Conservation (phyloP, 1,139 yeast species). For the Suhomyces chickasaworum region DNA sequence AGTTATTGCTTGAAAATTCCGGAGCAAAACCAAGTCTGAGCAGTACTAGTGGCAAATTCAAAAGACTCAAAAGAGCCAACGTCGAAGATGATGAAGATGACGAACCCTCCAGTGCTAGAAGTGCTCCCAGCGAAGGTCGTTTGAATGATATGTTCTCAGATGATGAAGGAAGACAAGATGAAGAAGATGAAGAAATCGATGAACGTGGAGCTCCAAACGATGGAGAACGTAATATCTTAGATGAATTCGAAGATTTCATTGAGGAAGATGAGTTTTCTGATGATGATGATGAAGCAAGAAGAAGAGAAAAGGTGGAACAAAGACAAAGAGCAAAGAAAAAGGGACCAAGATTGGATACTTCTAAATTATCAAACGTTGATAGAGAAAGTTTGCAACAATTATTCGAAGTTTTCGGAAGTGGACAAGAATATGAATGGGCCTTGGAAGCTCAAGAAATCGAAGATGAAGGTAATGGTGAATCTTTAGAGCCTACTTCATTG, state of each 20-base stretch:
- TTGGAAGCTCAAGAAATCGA: constrained; percentile 83
- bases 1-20: constrained; percentile 84
- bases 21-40: constrained; percentile 55
- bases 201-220: constrained; percentile 36
- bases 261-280: constrained; percentile 97
- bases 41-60: constrained; percentile 53
- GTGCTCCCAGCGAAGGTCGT: constrained; percentile 14
- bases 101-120: constrained; percentile 28
- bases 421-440: constrained; percentile 98
- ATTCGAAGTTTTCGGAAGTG: constrained; percentile 95
- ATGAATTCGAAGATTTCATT: constrained; percentile 94
- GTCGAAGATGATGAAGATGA: constrained; percentile 36
- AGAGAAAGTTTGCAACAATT: constrained; percentile 91
- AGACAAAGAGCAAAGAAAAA: constrained; percentile 44
- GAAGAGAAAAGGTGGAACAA: constrained; percentile 35
- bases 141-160: constrained; percentile 85
- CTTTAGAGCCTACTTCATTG: constrained; percentile 61
- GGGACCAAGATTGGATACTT: constrained; percentile 50
- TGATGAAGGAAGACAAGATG: constrained; percentile 57
- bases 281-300: constrained; percentile 78
- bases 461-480: constrained; percentile 56
- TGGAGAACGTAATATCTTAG: constrained; percentile 49
- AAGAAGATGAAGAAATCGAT: constrained; percentile 34
- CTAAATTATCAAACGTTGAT: constrained; percentile 76
- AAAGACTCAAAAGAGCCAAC: constrained; percentile 75